Conservation (phyloP, 163 green algal species). For the Chlorella variabilis region DNA sequence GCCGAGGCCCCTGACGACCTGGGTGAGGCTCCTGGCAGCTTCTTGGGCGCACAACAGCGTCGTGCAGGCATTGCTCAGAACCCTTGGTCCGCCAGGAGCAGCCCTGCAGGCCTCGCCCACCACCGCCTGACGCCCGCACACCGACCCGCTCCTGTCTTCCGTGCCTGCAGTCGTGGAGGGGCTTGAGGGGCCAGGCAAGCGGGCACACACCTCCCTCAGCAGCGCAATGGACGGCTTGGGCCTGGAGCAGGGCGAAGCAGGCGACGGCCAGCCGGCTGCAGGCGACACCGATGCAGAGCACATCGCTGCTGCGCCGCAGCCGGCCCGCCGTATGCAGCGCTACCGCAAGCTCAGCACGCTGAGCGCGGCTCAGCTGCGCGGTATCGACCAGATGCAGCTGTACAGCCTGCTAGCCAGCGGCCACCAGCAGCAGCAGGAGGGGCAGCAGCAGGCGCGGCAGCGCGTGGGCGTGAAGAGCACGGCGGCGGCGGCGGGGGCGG, state of each 20-base stretch:
- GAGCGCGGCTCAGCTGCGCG: constrained; percentile 31
- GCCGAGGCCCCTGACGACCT: constrained; percentile 38
- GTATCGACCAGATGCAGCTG: constrained; percentile 18
- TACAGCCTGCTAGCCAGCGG: not conserved
- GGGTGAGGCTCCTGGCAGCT: constrained; percentile 10
- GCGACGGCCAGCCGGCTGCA: not conserved
- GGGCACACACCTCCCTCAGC: constrained; percentile 10
- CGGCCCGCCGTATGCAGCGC: constrained; percentile 6
- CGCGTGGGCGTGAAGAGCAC: not conserved
- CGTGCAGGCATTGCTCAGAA: no score
- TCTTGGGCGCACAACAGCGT: no score
- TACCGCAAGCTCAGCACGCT: constrained; percentile 39
- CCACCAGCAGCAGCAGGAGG: constrained; percentile 1
- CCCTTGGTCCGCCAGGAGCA: no score
- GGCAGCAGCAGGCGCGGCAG: not conserved
- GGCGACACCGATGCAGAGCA: not conserved
- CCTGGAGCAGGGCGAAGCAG: constrained; percentile 1
- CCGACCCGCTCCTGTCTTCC: no score
- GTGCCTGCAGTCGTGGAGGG: constrained; percentile 37
- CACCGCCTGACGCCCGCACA: not conserved
- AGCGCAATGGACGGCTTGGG: constrained; percentile 10
- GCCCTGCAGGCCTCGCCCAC: not conserved
- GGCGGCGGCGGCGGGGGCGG: not conserved
- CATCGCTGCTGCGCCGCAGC: not conserved
- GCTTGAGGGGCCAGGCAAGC: constrained; percentile 17